Evolutionary conservation across 192 early-diverging fungal genomes (phyloP).

Genomic region (Mycoemilia scoparia): DNA sequence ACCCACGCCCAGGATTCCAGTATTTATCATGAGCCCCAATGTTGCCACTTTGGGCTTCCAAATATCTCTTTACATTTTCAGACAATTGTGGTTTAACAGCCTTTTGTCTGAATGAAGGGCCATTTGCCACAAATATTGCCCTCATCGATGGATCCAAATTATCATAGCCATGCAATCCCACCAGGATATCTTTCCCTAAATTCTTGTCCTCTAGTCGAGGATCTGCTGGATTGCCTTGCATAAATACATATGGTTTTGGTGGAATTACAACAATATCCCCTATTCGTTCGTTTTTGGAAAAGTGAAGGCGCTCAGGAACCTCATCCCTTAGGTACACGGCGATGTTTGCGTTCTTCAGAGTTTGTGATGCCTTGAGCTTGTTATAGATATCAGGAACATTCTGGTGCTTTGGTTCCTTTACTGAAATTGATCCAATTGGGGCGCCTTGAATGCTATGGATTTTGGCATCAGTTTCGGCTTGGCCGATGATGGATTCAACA

Average conservation of each 20-base stretch:
- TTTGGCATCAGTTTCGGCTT: slow-evolving; percentile 29
- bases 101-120: slow-evolving; percentile 44
- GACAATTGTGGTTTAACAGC: too few species aligned
- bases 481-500: slow-evolving; percentile 56
- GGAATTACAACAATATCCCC: slow-evolving; percentile 56
- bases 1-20: too few species aligned
- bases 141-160: slow-evolving; percentile 56
- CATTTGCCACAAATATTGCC: slow-evolving; percentile 64
- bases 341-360: slow-evolving; percentile 30
- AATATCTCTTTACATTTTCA: too few species aligned
- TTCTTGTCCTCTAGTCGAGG: neutral
- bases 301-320: slow-evolving; percentile 56
- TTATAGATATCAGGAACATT: slow-evolving; percentile 34
- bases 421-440: slow-evolving; percentile 44
- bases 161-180: slow-evolving; percentile 78
- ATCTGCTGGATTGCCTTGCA: slow-evolving; percentile 5
- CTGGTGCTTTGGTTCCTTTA: slow-evolving; percentile 15
- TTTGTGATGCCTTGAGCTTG: slow-evolving; percentile 26
- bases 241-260: slow-evolving; percentile 37
- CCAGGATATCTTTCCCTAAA: slow-evolving; percentile 5
- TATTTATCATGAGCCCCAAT: too few species aligned
- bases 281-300: slow-evolving; percentile 41
- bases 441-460: slow-evolving; percentile 37
- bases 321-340: slow-evolving; percentile 52
- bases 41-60: too few species aligned